phyloP scores from a whole-genome alignment of 345 rosid species.

The Camelina laxa region DNA sequence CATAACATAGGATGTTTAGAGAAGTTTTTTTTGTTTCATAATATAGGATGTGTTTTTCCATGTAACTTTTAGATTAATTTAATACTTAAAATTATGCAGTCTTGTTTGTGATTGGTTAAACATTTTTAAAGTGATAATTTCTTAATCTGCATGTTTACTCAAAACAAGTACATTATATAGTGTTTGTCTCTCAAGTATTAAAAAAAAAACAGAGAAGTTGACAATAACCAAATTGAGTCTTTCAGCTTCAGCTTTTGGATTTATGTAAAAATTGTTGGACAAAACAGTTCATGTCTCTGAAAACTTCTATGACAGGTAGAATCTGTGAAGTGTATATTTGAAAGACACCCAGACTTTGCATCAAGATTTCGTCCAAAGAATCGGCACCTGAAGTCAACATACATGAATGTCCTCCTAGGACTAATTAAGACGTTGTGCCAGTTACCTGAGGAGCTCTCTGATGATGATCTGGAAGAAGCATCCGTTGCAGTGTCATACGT shows the following conservation, averaged over 20 bases:
- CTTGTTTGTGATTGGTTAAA: too few species aligned
- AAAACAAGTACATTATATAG: too few species aligned
- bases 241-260: neutral
- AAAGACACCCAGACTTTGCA: constrained; percentile 9
- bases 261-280: too few species aligned
- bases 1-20: too few species aligned
- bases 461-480: neutral
- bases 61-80: too few species aligned
- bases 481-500: too few species aligned
- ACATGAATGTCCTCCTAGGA: neutral
- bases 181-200: neutral
- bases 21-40: too few species aligned
- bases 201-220: neutral
- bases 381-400: constrained; percentile 1
- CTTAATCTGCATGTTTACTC: too few species aligned
- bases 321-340: constrained; percentile 10
- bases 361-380: neutral
- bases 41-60: too few species aligned
- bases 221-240: neutral
- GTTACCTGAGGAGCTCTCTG: neutral
- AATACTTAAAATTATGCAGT: too few species aligned
- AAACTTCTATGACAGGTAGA: neutral
- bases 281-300: neutral
- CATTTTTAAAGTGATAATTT: too few species aligned
- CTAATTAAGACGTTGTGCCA: constrained; percentile 11